These are phyloP conservation scores for Sungouiella thailandica DNA, from an alignment of 805 yeast genomes.

Conservation along the genomic window DNA sequence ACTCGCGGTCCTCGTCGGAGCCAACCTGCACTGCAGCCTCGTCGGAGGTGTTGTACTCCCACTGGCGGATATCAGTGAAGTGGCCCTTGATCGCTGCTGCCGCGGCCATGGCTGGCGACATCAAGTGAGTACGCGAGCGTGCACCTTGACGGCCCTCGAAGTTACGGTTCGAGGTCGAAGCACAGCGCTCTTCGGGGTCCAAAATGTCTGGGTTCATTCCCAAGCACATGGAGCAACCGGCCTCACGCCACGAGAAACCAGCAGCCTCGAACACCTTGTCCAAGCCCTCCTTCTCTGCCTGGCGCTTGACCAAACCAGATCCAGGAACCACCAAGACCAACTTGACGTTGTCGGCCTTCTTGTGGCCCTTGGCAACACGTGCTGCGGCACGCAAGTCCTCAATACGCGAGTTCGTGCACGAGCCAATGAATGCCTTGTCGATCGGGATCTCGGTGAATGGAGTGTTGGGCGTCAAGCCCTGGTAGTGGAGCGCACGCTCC, in stretches of 20 bases:
- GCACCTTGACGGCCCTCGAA: slow-evolving; percentile 99
- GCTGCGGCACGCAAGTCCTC: slow-evolving; percentile 98
- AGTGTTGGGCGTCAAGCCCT: slow-evolving; percentile 83
- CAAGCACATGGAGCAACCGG: slow-evolving; percentile 99
- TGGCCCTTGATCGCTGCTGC: slow-evolving; percentile 94
- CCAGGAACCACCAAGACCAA: slow-evolving; percentile 95
- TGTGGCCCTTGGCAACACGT: slow-evolving; percentile 81
- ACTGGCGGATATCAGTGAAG: slow-evolving; percentile 85
- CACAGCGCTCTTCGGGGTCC: slow-evolving; percentile 94
- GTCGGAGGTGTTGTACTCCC: slow-evolving; percentile 51
- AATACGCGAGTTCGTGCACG: slow-evolving; percentile 96
- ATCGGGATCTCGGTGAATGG: slow-evolving; percentile 69
- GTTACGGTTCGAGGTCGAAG: slow-evolving; percentile 97
- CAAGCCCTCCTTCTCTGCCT: slow-evolving; percentile 93
- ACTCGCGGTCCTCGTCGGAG: slow-evolving; percentile 43
- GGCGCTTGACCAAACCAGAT: slow-evolving; percentile 87
- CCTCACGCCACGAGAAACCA: slow-evolving; percentile 98
- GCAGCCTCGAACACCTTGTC: slow-evolving; percentile 88
- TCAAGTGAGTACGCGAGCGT: slow-evolving; percentile 87
- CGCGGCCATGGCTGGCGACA: slow-evolving; percentile 99
- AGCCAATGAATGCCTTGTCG: slow-evolving; percentile 96
- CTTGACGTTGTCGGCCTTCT: slow-evolving; percentile 76
- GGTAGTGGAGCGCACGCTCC: slow-evolving; percentile 87
- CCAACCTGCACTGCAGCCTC: slow-evolving; percentile 54
- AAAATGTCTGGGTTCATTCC: slow-evolving; percentile 99